Percentiles rank a stretch among this genome's conserved stretches.
phyloP scores from a whole-genome alignment of 2,329 filamentous ascomycete genomes.

The Purpureocillium takamizusanense region DNA sequence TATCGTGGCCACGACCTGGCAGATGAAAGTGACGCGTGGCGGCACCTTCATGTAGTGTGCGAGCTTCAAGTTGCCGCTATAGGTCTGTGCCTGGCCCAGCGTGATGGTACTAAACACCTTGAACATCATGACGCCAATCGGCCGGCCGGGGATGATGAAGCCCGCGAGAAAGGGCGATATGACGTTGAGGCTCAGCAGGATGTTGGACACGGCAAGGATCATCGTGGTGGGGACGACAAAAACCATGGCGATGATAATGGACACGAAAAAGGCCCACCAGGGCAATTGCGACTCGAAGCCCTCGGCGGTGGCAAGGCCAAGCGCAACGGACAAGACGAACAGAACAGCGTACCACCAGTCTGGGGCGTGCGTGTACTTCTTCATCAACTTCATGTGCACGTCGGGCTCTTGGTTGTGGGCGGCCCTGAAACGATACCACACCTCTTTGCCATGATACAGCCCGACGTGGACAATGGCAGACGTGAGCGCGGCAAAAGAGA shows the following conservation, averaged over 20 bases:
- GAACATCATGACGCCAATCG: constrained; percentile 16
- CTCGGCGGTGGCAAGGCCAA: constrained; percentile 18
- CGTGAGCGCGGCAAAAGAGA: constrained; percentile 39
- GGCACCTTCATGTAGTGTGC: constrained; percentile 42
- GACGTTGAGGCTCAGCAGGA: constrained; percentile 28
- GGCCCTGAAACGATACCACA: constrained; percentile 33
- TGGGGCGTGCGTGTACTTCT: constrained; percentile 23
- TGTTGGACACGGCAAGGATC: constrained; percentile 24
- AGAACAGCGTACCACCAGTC: constrained; percentile 30
- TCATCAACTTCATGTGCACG: constrained; percentile 24
- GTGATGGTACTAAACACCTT: constrained; percentile 15
- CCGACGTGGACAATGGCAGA: constrained; percentile 27
- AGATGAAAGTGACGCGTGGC: constrained; percentile 22
- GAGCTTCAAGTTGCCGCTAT: constrained; percentile 38
- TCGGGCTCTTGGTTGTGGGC: constrained; percentile 31
- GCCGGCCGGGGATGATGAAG: constrained; percentile 14
- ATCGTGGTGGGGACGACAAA: constrained; percentile 15
- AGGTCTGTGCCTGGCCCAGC: constrained; percentile 32
- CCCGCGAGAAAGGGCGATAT: constrained; percentile 26
- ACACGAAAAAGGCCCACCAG: constrained; percentile 19
- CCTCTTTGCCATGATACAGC: constrained; percentile 31
- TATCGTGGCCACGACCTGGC: constrained; percentile 31
- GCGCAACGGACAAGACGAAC: constrained; percentile 20
- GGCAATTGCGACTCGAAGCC: constrained; percentile 17
- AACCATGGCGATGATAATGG: constrained; percentile 14